A percentile compares a stretch with the other conserved stretches of the same genome.
Conservation (phyloP, 108 stramenopile species). For the Asterionellopsis glacialis region DNA sequence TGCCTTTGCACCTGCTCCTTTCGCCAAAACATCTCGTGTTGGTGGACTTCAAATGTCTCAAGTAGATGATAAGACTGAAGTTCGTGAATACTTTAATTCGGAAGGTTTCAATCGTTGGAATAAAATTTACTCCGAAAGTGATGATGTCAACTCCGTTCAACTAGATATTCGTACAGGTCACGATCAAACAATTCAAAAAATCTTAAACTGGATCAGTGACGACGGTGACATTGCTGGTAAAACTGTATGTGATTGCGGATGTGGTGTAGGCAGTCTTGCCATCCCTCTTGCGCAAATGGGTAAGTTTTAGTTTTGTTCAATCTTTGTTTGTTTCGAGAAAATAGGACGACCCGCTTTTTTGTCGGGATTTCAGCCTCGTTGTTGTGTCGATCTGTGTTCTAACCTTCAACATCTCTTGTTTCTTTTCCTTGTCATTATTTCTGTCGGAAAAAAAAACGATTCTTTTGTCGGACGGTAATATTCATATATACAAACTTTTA, state of each 20-base stretch:
- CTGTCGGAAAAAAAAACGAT: too few species aligned
- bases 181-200: slow-evolving; percentile 94
- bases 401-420: too few species aligned
- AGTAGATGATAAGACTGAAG: slow-evolving; percentile 93
- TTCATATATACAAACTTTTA: too few species aligned
- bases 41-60: too few species aligned
- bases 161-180: slow-evolving; percentile 94
- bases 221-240: slow-evolving; percentile 85
- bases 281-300: slow-evolving; percentile 93
- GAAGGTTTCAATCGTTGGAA: slow-evolving; percentile 99
- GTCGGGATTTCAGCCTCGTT: too few species aligned
- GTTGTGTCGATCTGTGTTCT: too few species aligned
- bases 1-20: too few species aligned
- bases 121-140: slow-evolving; percentile 91
- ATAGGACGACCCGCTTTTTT: too few species aligned
- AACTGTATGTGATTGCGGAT: slow-evolving; percentile 89
- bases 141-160: slow-evolving; percentile 94
- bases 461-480: too few species aligned
- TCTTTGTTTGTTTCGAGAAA: too few species aligned
- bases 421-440: too few species aligned
- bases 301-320: slow-evolving; percentile 36
- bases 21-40: too few species aligned
- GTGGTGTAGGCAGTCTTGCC: slow-evolving; percentile 90
- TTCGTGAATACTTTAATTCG: slow-evolving; percentile 95
- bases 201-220: slow-evolving; percentile 84